Evolutionary conservation across 2,329 filamentous ascomycete species (phyloP), one percentile per base, ranked within the genome.

Genomic region (Sarocladiaceae sp.): DNA sequence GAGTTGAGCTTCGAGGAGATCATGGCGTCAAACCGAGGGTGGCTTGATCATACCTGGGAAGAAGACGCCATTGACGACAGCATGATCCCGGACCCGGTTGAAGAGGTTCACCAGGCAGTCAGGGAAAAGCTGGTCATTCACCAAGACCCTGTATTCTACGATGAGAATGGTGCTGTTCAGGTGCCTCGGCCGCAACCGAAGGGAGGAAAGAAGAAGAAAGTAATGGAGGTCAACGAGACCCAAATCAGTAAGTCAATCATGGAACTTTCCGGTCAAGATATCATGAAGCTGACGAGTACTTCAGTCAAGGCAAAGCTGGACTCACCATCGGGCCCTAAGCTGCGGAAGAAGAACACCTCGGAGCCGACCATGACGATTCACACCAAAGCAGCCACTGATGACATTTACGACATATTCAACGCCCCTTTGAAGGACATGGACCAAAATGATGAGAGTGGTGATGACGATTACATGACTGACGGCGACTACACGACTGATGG

Each of bases 321-420:
- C 62, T 97, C 93, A 2, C 93, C 92, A 0, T 88, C 88, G 0
- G 82, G 85, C n/a, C 84, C 84, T 3, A 97, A 95, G 68, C 78
- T 93, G 52, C 87, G 86, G 57, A 89, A 89, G 67, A 94, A 88
- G 66, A 85, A 84, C 59, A 58, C 69, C 2, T 74, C 79, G 50
- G 93, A 97, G 68, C 89, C 92, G n/a, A 99, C 94, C 2, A 97
- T 99, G 92, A 99, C 94, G 1, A 82, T 99, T 58, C 91, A 97
- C 64, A 99, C 94, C 12, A 89, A 83, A 60, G 93, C 94, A 58
- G 94, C 94, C 4, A 97, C 93, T 56, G 92, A 97, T 60, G 94
- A 99, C 60, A 97, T 99, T 50, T 97, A 97, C 62, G 91, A 91
- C 53, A 90, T 99, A 46, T 99, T 97, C 71, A 97, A 94, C 62